These are phyloP conservation scores for Phlebopus sp. DNA, from an alignment of 1,284 basidiomycete species.

Conservation along the genomic window DNA sequence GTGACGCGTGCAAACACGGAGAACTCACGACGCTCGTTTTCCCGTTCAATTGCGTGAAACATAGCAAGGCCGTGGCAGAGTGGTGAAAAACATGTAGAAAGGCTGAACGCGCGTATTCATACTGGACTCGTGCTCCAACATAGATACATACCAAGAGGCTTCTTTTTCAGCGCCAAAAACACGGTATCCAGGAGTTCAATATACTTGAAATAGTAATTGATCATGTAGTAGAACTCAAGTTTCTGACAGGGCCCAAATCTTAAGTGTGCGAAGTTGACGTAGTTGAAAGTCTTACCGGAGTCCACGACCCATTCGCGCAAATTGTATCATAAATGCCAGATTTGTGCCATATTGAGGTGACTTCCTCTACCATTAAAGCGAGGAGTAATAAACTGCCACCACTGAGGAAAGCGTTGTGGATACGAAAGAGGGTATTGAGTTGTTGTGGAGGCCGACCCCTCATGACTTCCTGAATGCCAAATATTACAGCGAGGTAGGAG, in stretches of 20 bases:
- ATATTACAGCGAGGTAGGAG: conserved; percentile 87
- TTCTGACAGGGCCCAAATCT: conserved; percentile 42
- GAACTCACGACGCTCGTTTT: conserved; percentile 79
- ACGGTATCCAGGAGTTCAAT: conserved; percentile 93
- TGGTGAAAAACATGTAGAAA: conserved; percentile 99
- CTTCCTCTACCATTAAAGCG: conserved; percentile 86
- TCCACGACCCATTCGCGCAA: conserved; percentile 81
- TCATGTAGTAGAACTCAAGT: conserved; percentile 92
- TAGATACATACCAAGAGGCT: conserved; percentile 75
- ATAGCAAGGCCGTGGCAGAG: conserved; percentile 95
- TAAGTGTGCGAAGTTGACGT: conserved; percentile 4
- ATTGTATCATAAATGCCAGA: conserved; percentile 76
- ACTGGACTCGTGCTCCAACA: conserved; percentile 1
- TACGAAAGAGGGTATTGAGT: conserved; percentile 86
- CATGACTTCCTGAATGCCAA: conserved; percentile 86
- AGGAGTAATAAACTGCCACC: conserved; percentile 81
- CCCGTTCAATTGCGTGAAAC: conserved; percentile 93
- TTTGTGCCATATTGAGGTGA: conserved; percentile 72
- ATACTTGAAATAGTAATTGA: conserved; percentile 98
- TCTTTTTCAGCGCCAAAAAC: conserved; percentile 98
- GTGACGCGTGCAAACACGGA: not conserved
- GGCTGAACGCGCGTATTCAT: conserved; percentile 43
- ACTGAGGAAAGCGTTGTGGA: conserved; percentile 90
- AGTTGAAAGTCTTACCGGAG: conserved; percentile 56
- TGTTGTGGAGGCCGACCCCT: conserved; percentile 70